A percentile compares a stretch with the other conserved stretches of the same genome.
Conservation (phyloP, 495 filamentous ascomycete genomes). For the Xylaria flabelliformis region DNA sequence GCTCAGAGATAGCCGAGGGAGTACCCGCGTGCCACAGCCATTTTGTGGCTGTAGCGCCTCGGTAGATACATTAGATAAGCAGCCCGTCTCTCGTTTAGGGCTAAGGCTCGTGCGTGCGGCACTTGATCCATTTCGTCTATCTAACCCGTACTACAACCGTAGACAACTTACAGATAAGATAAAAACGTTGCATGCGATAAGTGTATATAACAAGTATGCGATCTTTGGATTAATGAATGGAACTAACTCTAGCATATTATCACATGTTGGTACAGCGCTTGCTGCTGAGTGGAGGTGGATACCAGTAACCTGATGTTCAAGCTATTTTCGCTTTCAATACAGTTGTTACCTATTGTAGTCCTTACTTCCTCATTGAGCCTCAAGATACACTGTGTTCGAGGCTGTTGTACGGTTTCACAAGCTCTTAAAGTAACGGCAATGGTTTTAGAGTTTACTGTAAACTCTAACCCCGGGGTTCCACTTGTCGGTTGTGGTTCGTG, state of each 20-base stretch:
- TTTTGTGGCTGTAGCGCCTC: not conserved
- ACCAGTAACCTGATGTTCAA: too few relatives aligned
- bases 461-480: not conserved
- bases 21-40: not conserved
- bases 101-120: not conserved
- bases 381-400: not conserved
- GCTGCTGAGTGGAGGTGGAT: not conserved
- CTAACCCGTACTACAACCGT: not conserved
- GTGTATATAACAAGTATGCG: not conserved
- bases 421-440: not conserved
- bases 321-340: not conserved
- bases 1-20: not conserved
- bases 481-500: not conserved
- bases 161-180: not conserved
- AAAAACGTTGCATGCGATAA: not conserved
- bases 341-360: not conserved
- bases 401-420: not conserved
- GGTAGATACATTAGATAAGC: not conserved
- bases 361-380: not conserved
- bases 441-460: not conserved
- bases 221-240: not conserved
- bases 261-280: not conserved
- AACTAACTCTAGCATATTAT: not conserved
- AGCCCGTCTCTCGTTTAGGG: not conserved
- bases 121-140: not conserved